Evolutionary conservation across 352 stramenopile genomes (phyloP), one percentile per base, ranked within the genome.

Genomic region (Phytophthora pistaciae): DNA sequence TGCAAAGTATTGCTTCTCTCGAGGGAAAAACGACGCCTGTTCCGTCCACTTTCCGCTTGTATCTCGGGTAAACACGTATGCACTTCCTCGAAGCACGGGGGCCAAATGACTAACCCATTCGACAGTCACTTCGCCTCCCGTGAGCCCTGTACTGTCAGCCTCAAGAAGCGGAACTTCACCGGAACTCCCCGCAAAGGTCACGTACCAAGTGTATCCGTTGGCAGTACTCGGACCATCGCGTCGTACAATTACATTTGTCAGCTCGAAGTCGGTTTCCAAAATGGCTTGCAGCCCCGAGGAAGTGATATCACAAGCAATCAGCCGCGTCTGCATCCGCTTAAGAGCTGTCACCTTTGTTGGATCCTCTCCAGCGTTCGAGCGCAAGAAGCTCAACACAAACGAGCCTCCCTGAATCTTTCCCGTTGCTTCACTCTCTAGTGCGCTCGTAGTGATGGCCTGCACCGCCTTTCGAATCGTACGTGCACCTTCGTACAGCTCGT

Each of bases 11-110:
- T 99, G 97, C 56, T 98, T 97, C 23, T 88, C 82, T 14, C 85
- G 90, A 21, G 97, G 96, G 57, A 92, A 96, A 49, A 99, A 72
- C 11, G 96, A 97, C 36, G 90, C 91, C 70, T 99, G 94, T 48
- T 99, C 94, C 2, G 79, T 95, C 90, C 93, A 98, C 31, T 69
- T 74, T 7, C 79, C 82, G 44, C 61, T 70, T 63, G 23, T 54
- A 38, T 78, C 75, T 5, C 88, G 82, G 18, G 83, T 92, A 58
- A 94, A 94, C 5, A 88, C 74, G 50, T 94, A 94, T 4, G 72
- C 77, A 56, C 80, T 94, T 27, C 85, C 78, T 11, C 85, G 85
- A 23, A 95, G 62, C 11, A 93, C 80, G 0, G 88, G 84, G 20
- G 86, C 68, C 11, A 91, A 79, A 1, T 55, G 77, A 3, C 83